Evolutionary conservation across 2,329 filamentous ascomycete genomes (phyloP).

Genomic region (Aspergillus piperis): DNA sequence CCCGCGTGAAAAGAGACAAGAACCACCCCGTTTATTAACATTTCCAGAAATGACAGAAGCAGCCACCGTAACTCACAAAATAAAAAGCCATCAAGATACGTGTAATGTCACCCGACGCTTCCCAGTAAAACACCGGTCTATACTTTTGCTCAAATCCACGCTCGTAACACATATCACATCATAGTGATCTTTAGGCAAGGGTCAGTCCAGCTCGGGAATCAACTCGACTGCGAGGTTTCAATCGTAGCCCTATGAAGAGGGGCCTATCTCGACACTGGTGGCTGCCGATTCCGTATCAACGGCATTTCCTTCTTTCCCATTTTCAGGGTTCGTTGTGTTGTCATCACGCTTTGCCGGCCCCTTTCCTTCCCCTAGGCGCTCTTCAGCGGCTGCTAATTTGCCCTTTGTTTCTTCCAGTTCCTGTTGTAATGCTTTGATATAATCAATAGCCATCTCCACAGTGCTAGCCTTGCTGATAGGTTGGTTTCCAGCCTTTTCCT

Average conservation of each 20-base stretch:
- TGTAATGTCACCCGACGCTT: not conserved
- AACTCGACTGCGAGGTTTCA: constrained; percentile 1
- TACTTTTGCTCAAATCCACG: not conserved
- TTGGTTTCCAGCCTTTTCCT: constrained; percentile 51
- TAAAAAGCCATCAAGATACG: not conserved
- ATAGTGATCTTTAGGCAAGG: not conserved
- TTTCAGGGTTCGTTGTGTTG: not conserved
- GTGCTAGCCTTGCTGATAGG: constrained; percentile 93
- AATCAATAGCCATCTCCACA: constrained; percentile 94
- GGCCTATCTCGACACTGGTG: not conserved
- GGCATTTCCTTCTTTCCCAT: not conserved
- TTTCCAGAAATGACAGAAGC: not conserved
- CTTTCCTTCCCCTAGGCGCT: constrained; percentile 49
- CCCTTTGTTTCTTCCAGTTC: constrained; percentile 68
- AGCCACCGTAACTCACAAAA: not conserved
- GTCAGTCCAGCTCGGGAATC: not conserved
- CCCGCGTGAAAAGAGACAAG: not conserved
- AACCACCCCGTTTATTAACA: not conserved
- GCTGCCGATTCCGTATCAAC: not conserved
- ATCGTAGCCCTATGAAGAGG: not conserved
- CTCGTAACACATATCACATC: constrained; percentile 18
- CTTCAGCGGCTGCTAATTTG: constrained; percentile 66
- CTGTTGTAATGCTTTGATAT: constrained; percentile 81
- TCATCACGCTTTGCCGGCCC: not conserved
- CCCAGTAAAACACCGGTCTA: not conserved